Evolutionary conservation across 1,284 basidiomycete genomes (phyloP), one percentile per base, ranked within the genome.

Genomic region (Trametes sp.): DNA sequence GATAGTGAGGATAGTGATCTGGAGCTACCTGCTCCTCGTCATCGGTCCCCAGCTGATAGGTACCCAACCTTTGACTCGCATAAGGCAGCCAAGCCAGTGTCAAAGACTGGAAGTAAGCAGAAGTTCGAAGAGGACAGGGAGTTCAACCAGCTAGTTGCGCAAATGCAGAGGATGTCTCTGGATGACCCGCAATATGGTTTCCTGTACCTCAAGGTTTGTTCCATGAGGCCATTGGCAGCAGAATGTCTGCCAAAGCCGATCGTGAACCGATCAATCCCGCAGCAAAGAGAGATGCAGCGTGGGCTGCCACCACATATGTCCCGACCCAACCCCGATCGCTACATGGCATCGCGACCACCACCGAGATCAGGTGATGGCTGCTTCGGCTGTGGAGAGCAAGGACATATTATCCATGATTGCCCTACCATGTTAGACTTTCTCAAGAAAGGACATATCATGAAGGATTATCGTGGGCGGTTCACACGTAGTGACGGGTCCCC

Each of bases 151-250:
- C 21, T 56, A 28, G 42, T 56, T n/a, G 33, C 44, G 29, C 21
- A 56, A 28, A 56, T 56, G 54, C 23, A 21, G 28, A 29, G 48
- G 42, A 26, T 56, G 42, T 56, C 54, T n/a, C 21, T 56, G 19
- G 26, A 35, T 35, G 54, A 56, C 28, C 42, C 42, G 13, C 42
- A 56, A 16, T 56, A 56, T 48, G 54, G 42, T 2, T 33, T 56
- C 26, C 26, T 56, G 31, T 56, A 29, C 29, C 41, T 54, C 16
- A 54, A 54, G 23, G 36, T 31, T 14, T 54, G 36, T 31, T 24
- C 31, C 28, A 56, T 56, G 21, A 46, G 44, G 44, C 54, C 42
- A 19, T 11, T 54, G 10, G 54, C 45, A 19, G 45, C 42, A 16
- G 33, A 45, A 24, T 56, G 42, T 29, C n/a, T 46, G 23, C 42